Evolutionary conservation across 2,329 filamentous ascomycete species (phyloP).

Genomic region (Botrytis tulipae): DNA sequence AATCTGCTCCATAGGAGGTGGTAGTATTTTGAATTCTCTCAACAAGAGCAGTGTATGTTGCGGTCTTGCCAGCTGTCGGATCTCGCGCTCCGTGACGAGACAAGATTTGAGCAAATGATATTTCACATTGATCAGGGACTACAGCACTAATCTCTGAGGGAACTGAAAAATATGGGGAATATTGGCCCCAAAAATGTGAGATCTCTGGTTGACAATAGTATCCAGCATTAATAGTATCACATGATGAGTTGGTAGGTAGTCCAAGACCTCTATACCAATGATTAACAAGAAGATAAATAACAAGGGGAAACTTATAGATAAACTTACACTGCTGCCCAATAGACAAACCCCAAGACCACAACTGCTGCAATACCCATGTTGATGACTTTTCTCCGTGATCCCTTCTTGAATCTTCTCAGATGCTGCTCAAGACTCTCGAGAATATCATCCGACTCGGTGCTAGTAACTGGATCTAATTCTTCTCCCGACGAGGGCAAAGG

Average conservation of each 20-base stretch:
- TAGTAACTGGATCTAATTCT: slow-evolving; percentile 17
- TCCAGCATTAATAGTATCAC: slow-evolving; percentile 35
- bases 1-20: slow-evolving; percentile 58
- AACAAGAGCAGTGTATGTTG: slow-evolving; percentile 62
- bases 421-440: slow-evolving; percentile 27
- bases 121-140: slow-evolving; percentile 63
- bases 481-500: slow-evolving; percentile 21
- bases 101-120: slow-evolving; percentile 78
- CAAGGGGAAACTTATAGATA: not conserved
- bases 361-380: slow-evolving; percentile 26
- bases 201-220: slow-evolving; percentile 38
- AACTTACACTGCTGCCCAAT: slow-evolving; percentile 31
- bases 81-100: slow-evolving; percentile 83
- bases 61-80: slow-evolving; percentile 68
- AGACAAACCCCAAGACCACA: slow-evolving; percentile 29
- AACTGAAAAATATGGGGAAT: slow-evolving; percentile 79
- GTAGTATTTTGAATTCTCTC: slow-evolving; percentile 59
- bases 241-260: slow-evolving; percentile 26
- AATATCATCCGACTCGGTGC: slow-evolving; percentile 21
- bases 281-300: slow-evolving; percentile 17
- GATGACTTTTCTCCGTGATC: slow-evolving; percentile 25
- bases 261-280: slow-evolving; percentile 23
- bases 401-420: slow-evolving; percentile 26
- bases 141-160: slow-evolving; percentile 61
- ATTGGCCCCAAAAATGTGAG: slow-evolving; percentile 70